phyloP scores from a whole-genome alignment of 108 stramenopile genomes.

The Cafeteria roenbergensis region DNA sequence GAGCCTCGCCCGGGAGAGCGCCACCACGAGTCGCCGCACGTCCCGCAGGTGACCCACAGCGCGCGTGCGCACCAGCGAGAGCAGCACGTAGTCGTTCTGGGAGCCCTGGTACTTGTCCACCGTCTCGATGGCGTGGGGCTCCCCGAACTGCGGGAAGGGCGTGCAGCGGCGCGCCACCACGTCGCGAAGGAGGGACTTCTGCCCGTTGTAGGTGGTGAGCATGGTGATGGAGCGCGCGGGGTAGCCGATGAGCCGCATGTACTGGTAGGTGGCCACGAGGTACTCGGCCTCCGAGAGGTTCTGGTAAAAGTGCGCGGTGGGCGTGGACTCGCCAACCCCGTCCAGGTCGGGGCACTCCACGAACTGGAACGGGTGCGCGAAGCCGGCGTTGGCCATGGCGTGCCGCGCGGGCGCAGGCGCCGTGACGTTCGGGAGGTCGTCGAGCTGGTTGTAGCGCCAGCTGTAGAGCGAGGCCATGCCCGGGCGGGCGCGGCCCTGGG shows the following conservation, averaged over 20 bases:
- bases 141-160: conserved; percentile 14
- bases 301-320: conserved; percentile 81
- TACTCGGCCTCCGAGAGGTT: conserved; percentile 97
- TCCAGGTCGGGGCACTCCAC: conserved; percentile 80
- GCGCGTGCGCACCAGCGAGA: conserved; percentile 76
- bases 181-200: conserved; percentile 47
- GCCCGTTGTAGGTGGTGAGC: conserved; percentile 94
- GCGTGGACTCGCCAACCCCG: conserved; percentile 60
- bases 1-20: conserved; percentile 79
- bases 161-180: conserved; percentile 7
- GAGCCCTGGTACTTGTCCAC: conserved; percentile 97
- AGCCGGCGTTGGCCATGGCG: conserved; percentile 67
- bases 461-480: conserved; percentile 71
- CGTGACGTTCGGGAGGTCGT: neutral
- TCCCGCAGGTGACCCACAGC: conserved; percentile 81
- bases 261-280: conserved; percentile 84
- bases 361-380: conserved; percentile 69
- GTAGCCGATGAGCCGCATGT: conserved; percentile 91
- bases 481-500: conserved; percentile 78
- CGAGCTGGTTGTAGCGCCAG: conserved; percentile 32
- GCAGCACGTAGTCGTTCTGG: conserved; percentile 81
- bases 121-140: conserved; percentile 50
- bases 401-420: conserved; percentile 30
- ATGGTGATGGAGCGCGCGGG: conserved; percentile 76
- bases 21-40: conserved; percentile 85